Conservation (phyloP, 1,284 basidiomycete genomes). For the Tilletia indica region DNA sequence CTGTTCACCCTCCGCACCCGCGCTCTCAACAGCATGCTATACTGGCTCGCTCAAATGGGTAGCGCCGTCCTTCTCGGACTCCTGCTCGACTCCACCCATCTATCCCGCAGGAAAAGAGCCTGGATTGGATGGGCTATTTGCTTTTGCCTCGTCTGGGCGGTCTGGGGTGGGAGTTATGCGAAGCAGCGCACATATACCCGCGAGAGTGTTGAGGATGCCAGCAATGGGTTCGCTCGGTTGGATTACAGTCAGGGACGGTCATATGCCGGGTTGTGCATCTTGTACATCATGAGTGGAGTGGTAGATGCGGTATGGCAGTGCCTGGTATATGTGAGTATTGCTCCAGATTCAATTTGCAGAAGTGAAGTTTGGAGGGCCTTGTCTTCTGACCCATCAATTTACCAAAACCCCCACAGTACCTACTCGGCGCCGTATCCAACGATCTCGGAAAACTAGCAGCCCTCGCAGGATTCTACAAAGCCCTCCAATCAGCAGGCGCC, state of each 20-base stretch:
- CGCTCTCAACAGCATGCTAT: constrained; percentile 57
- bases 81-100: constrained; percentile 36
- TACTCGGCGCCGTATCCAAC: constrained; percentile 46
- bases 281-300: constrained; percentile 47
- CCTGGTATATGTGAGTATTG: background rate
- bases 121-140: constrained; percentile 46
- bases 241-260: constrained; percentile 27
- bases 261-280: constrained; percentile 39
- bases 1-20: constrained; percentile 53
- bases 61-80: constrained; percentile 39
- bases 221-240: constrained; percentile 25
- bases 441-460: constrained; percentile 45
- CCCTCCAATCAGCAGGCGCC: constrained; percentile 43
- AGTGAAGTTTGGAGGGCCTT: too few species aligned
- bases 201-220: constrained; percentile 18
- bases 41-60: constrained; percentile 57
- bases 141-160: constrained; percentile 38
- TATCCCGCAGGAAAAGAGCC: constrained; percentile 38
- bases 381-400: too few species aligned
- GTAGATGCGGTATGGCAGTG: constrained; percentile 41
- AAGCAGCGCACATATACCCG: constrained; percentile 44
- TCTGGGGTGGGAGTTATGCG: constrained; percentile 48
- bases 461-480: constrained; percentile 36
- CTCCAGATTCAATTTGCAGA: too few species aligned
- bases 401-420: constrained; percentile 25